These are phyloP conservation scores for Achlya hypogyna DNA, from an alignment of 352 stramenopile species.

Conservation along the genomic window DNA sequence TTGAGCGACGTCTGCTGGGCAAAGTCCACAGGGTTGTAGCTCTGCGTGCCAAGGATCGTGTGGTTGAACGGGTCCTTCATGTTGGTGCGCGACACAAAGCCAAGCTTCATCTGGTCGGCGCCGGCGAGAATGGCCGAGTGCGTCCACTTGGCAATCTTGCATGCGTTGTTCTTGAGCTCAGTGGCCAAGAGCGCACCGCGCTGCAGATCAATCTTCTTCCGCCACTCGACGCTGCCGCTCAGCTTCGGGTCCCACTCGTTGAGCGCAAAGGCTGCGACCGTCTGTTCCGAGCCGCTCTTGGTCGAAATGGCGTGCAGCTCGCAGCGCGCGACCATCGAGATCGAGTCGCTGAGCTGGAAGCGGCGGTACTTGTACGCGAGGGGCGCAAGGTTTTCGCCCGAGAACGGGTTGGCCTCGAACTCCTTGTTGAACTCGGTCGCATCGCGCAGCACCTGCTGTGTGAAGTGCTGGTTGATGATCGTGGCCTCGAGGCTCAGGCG, in stretches of 20 bases:
- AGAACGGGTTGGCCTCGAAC: constrained; percentile 90
- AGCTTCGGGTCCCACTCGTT: constrained; percentile 97
- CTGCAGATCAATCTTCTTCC: constrained; percentile 96
- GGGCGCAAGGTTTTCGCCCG: constrained; percentile 88
- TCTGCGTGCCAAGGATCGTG: constrained; percentile 92
- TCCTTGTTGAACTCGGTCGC: constrained; percentile 39
- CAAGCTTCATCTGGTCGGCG: constrained; percentile 97
- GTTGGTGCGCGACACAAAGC: constrained; percentile 91
- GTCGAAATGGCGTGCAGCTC: constrained; percentile 89
- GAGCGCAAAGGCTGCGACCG: constrained; percentile 92
- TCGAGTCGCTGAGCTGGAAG: constrained; percentile 86
- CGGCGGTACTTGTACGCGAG: constrained; percentile 96
- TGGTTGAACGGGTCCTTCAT: constrained; percentile 95
- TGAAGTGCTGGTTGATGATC: constrained; percentile 99
- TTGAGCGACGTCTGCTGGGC: constrained; percentile 95
- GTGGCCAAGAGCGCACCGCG: constrained; percentile 94
- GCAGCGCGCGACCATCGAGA: constrained; percentile 89
- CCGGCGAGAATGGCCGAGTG: constrained; percentile 92
- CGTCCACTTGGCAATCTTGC: constrained; percentile 97
- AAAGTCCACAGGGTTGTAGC: constrained; percentile 96
- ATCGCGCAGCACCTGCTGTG: constrained; percentile 91
- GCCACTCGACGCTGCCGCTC: constrained; percentile 82
- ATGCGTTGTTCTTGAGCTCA: constrained; percentile 99
- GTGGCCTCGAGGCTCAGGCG: constrained; percentile 94
- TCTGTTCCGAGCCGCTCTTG: constrained; percentile 84